Conservation (phyloP, 2,329 filamentous ascomycete genomes). For the Amesomyces nigricolor region DNA sequence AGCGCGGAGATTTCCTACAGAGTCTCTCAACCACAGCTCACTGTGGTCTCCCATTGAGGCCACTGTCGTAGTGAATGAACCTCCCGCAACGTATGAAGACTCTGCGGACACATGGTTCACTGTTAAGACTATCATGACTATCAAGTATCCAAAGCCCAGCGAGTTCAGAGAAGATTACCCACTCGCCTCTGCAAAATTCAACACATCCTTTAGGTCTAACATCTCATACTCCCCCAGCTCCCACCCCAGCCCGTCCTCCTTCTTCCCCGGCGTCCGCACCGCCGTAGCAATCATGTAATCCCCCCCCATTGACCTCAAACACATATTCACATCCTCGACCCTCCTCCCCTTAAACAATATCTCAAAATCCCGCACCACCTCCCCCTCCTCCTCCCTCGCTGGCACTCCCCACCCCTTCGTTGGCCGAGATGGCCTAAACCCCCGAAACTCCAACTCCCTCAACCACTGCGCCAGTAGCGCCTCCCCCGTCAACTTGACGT, state of each 20-base stretch:
- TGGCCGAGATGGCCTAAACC: constrained; percentile 51
- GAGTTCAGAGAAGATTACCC: neutral
- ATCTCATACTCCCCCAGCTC: constrained; percentile 38
- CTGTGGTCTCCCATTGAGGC: no score
- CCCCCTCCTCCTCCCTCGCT: constrained; percentile 26
- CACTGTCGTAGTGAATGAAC: no score
- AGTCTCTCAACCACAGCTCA: no score
- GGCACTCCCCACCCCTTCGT: constrained; percentile 22
- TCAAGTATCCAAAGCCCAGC: no score
- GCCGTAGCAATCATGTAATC: constrained; percentile 53
- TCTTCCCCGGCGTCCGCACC: constrained; percentile 37
- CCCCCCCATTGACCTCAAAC: constrained; percentile 39
- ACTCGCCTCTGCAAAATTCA: constrained; percentile 39
- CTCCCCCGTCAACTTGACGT: constrained; percentile 78
- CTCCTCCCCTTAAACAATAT: constrained; percentile 36
- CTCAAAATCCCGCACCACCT: constrained; percentile 34
- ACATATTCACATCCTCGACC: constrained; percentile 40
- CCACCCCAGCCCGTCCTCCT: constrained; percentile 36
- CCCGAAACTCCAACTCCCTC: constrained; percentile 60
- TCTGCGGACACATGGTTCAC: neutral
- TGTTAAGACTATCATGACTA: neutral
- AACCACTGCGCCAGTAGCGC: constrained; percentile 71
- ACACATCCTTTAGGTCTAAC: constrained; percentile 41
- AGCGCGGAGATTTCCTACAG: no score
- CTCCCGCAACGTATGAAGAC: no score